These are phyloP conservation scores for Endothia cerciana DNA, from an alignment of 2,329 filamentous ascomycete genomes.

Conservation along the genomic window DNA sequence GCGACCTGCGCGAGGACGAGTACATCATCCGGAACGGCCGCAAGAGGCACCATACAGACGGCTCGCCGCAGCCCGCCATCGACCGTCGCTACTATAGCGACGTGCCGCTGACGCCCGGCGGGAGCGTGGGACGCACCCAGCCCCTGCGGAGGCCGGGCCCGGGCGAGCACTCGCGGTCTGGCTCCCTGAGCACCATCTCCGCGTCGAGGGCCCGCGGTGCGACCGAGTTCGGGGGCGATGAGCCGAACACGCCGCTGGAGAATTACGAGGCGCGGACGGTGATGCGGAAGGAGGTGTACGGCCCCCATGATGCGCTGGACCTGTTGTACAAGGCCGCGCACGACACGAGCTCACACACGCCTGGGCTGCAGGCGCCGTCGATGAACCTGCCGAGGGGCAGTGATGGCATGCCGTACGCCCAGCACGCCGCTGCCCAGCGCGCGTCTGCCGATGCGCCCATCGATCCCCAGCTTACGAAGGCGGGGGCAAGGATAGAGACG, in stretches of 20 bases:
- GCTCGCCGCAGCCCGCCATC: constrained; percentile 44
- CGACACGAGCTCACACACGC: constrained; percentile 17
- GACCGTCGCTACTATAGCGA: constrained; percentile 54
- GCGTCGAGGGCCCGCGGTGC: constrained; percentile 35
- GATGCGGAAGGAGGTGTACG: constrained; percentile 77
- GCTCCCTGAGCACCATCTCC: constrained; percentile 40
- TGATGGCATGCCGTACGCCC: constrained; percentile 26
- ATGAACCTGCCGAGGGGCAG: constrained; percentile 12
- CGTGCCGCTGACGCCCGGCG: constrained; percentile 67
- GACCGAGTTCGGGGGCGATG: constrained; percentile 48
- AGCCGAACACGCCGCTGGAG: constrained; percentile 64
- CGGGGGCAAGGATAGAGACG: constrained; percentile 51
- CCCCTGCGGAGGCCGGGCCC: constrained; percentile 64
- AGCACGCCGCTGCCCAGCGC: constrained; percentile 32
- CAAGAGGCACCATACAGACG: constrained; percentile 62
- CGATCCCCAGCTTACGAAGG: constrained; percentile 50
- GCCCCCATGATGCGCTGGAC: constrained; percentile 90
- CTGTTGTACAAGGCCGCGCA: constrained; percentile 80
- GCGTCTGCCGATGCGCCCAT: constrained; percentile 40
- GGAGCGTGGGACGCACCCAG: constrained; percentile 66
- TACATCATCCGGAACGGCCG: constrained; percentile 75
- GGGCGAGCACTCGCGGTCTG: constrained; percentile 42
- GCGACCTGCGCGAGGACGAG: constrained; percentile 48
- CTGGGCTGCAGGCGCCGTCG: constrained; percentile 9
- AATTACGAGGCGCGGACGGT: constrained; percentile 68